A percentile compares a stretch with the other conserved stretches of the same genome.
Conservation (phyloP, 805 yeast genomes). For the Saccharomyces cerevisiae region DNA sequence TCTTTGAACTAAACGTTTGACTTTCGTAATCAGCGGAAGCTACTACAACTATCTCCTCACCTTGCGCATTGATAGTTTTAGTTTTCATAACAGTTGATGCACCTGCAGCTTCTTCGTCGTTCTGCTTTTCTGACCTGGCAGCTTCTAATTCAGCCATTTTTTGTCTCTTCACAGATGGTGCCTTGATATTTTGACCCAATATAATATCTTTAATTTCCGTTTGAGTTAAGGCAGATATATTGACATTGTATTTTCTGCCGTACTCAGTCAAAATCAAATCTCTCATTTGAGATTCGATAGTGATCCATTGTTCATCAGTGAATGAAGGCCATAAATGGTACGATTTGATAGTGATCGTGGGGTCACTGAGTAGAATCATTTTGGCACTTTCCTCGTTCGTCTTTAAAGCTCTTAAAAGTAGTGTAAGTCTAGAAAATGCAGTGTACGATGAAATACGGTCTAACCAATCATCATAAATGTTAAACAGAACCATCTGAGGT, state of each 20-base stretch:
- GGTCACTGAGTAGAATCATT: conserved; percentile 66
- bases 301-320: conserved; percentile 83
- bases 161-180: conserved; percentile 83
- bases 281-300: conserved; percentile 77
- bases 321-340: conserved; percentile 94
- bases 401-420: conserved; percentile 74
- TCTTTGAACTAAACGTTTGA: conserved; percentile 68
- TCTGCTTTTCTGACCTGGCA: conserved; percentile 34
- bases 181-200: conserved; percentile 85
- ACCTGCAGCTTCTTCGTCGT: conserved; percentile 34
- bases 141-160: conserved; percentile 70
- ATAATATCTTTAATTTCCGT: conserved; percentile 90
- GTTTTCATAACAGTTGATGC: conserved; percentile 73
- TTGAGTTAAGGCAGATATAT: conserved; percentile 80
- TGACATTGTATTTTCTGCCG: conserved; percentile 76
- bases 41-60: conserved; percentile 91
- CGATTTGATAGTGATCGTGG: conserved; percentile 55
- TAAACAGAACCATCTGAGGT: conserved; percentile 86
- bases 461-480: conserved; percentile 92
- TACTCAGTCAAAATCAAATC: conserved; percentile 82
- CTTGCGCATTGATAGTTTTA: conserved; percentile 82
- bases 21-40: conserved; percentile 87
- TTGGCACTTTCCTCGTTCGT: conserved; percentile 72
- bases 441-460: conserved; percentile 76
- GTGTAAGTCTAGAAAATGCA: conserved; percentile 81